These are phyloP conservation scores for Pseudogymnoascus sp. DNA, from an alignment of 2,329 filamentous ascomycete genomes.

Conservation along the genomic window DNA sequence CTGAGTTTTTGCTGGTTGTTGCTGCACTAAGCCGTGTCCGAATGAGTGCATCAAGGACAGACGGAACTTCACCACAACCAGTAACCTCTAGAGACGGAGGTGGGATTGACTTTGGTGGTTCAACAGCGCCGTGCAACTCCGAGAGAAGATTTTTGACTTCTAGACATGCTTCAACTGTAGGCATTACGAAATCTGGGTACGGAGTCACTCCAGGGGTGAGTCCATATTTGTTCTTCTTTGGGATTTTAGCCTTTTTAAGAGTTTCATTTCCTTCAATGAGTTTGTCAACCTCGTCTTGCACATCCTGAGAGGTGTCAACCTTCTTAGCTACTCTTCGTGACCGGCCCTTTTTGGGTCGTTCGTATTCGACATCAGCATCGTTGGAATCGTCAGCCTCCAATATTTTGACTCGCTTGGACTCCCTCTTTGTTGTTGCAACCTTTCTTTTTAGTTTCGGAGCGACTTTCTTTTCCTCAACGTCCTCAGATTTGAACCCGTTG, in stretches of 20 bases:
- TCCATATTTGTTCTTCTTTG: slow-evolving; percentile 38
- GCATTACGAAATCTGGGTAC: slow-evolving; percentile 57
- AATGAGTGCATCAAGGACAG: slow-evolving; percentile 44
- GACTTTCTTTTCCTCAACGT: not conserved
- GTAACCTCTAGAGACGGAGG: slow-evolving; percentile 61
- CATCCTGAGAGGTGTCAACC: slow-evolving; percentile 14
- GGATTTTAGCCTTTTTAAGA: slow-evolving; percentile 15
- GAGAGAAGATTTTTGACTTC: slow-evolving; percentile 59
- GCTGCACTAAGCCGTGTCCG: slow-evolving; percentile 45
- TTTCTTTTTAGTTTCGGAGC: not conserved
- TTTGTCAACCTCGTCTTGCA: slow-evolving; percentile 15
- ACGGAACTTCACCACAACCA: slow-evolving; percentile 53
- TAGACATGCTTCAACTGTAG: slow-evolving; percentile 60
- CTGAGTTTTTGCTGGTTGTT: slow-evolving; percentile 45
- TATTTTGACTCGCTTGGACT: not conserved
- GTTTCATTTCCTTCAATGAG: slow-evolving; percentile 11
- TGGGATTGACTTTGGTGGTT: slow-evolving; percentile 57
- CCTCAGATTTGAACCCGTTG: not conserved
- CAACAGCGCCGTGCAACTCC: slow-evolving; percentile 54
- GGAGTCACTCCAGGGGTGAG: slow-evolving; percentile 50
- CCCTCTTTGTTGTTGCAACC: not conserved
- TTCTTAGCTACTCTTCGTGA: not conserved
- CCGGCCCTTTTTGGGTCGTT: slow-evolving; percentile 8
- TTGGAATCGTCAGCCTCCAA: not conserved
- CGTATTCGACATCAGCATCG: not conserved